phyloP scores from a whole-genome alignment of 441 rosid species.

The Erodium texanum region DNA sequence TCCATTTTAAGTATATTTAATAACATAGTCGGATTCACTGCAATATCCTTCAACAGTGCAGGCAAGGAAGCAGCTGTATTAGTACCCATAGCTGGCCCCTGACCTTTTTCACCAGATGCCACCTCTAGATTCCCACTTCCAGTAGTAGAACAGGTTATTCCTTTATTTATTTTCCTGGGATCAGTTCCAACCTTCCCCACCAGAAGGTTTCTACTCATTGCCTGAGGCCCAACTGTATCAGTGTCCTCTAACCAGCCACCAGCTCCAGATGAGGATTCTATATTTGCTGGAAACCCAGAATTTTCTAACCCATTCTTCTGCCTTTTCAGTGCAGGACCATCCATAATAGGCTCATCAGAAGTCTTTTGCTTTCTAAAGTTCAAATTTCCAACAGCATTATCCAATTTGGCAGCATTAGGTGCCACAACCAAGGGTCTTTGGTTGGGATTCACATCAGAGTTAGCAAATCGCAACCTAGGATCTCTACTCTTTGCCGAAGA shows the following conservation, averaged over 20 bases:
- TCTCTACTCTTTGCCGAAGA: conserved; percentile 71
- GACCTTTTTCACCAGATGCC: conserved; percentile 31
- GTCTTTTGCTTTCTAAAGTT: conserved; percentile 56
- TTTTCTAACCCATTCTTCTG: conserved; percentile 40
- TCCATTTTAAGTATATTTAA: conserved; percentile 63
- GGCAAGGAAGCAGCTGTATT: conserved; percentile 11
- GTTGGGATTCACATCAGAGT: conserved; percentile 37
- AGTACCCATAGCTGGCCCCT: conserved; percentile 5
- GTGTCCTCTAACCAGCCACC: conserved; percentile 73
- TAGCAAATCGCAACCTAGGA: conserved; percentile 72
- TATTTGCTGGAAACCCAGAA: conserved; percentile 31
- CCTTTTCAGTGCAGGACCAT: conserved; percentile 56
- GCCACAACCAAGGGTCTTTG: conserved; percentile 16
- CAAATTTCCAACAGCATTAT: conserved; percentile 29
- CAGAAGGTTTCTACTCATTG: conserved; percentile 22
- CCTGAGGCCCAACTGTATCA: conserved; percentile 35
- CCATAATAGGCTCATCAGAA: conserved; percentile 36
- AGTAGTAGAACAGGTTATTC: conserved; percentile 26
- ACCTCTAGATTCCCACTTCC: conserved; percentile 24
- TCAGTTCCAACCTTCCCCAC: conserved; percentile 31
- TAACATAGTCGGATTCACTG: conserved; percentile 64
- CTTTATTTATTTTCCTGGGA: conserved; percentile 36
- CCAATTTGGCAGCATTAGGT: conserved; percentile 30
- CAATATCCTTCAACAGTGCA: conserved; percentile 54
- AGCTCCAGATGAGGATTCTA: conserved; percentile 28